A percentile compares a stretch with the other conserved stretches of the same genome.
phyloP scores from a whole-genome alignment of 2,329 filamentous ascomycete genomes.

The Akanthomyces lecanii region DNA sequence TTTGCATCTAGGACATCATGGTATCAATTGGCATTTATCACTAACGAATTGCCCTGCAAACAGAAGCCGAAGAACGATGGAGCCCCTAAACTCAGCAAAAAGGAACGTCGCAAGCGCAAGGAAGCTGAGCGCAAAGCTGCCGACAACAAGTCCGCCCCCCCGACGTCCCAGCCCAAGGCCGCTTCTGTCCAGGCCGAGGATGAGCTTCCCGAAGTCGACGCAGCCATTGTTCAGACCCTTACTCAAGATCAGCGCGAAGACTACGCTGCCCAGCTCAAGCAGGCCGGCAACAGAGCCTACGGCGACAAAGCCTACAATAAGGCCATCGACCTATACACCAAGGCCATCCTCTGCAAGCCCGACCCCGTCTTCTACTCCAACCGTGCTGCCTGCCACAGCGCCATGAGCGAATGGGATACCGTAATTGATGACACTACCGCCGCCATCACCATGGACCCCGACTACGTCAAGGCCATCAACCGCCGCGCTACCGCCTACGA shows the following conservation, averaged over 20 bases:
- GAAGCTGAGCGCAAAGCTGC: slow-evolving; percentile 62
- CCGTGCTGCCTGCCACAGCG: slow-evolving; percentile 95
- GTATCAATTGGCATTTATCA: slow-evolving; percentile 4
- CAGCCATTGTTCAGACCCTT: slow-evolving; percentile 49
- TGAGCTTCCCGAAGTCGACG: slow-evolving; percentile 65
- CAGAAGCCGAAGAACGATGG: slow-evolving; percentile 44
- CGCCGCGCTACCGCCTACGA: slow-evolving; percentile 95
- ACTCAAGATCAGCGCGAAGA: slow-evolving; percentile 70
- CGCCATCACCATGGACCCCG: slow-evolving; percentile 85
- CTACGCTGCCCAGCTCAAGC: slow-evolving; percentile 88
- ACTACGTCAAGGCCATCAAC: slow-evolving; percentile 98
- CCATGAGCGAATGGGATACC: slow-evolving; percentile 87
- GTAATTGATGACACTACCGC: slow-evolving; percentile 96
- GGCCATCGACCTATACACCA: slow-evolving; percentile 91
- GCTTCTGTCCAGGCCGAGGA: slow-evolving; percentile 55
- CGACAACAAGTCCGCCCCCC: slow-evolving; percentile 36
- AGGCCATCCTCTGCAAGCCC: slow-evolving; percentile 94
- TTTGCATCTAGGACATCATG: slow-evolving; percentile 14
- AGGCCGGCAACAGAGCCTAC: slow-evolving; percentile 93
- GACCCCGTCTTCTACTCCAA: slow-evolving; percentile 99
- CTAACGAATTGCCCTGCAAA: slow-evolving; percentile 5
- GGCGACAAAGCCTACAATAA: slow-evolving; percentile 88
- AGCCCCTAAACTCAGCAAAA: slow-evolving; percentile 76
- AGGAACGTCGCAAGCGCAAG: slow-evolving; percentile 84
- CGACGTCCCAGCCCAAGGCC: slow-evolving; percentile 42